These are phyloP conservation scores for Ensete ventricosum DNA, from an alignment of 176 grass and related monocot species.

Conservation along the genomic window DNA sequence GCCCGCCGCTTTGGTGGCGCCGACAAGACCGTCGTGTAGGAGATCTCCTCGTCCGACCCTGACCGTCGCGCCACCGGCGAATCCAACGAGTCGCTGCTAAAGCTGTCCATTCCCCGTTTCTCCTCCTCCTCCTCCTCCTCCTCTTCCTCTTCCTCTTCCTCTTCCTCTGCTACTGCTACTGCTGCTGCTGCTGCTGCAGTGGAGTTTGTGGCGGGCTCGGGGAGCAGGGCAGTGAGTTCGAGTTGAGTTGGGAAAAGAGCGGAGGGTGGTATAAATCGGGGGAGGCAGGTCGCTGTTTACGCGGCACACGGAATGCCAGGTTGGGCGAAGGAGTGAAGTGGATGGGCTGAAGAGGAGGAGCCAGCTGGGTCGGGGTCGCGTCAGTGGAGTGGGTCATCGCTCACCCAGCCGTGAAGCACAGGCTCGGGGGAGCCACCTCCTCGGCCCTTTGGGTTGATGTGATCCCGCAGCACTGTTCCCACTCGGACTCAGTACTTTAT, in stretches of 20 bases:
- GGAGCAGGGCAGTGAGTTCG: not conserved
- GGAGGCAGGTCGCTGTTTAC: not conserved
- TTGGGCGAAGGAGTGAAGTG: not conserved
- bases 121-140: no score
- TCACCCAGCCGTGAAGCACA: no score
- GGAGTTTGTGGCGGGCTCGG: not conserved
- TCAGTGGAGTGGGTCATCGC: not conserved
- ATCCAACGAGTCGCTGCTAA: slow-evolving; percentile 7
- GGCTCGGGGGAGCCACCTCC: no score
- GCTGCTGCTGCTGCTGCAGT: not conserved
- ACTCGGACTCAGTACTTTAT: no score
- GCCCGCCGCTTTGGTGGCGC: slow-evolving; percentile 18
- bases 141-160: no score
- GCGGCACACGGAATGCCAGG: slow-evolving; percentile 10
- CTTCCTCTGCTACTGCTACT: no score
- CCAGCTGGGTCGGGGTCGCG: not conserved
- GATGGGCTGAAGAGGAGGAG: not conserved
- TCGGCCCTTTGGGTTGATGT: no score
- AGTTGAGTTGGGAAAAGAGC: not conserved
- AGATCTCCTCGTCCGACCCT: slow-evolving; percentile 9
- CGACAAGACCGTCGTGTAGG: slow-evolving; percentile 5
- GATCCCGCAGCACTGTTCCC: no score
- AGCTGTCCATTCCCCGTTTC: not conserved
- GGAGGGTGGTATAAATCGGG: not conserved
- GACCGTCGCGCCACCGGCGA: not conserved